Percentiles rank a stretch among this genome's conserved stretches.
Conservation (phyloP, 164 flowering plant genomes). For the Aristolochia californica region DNA sequence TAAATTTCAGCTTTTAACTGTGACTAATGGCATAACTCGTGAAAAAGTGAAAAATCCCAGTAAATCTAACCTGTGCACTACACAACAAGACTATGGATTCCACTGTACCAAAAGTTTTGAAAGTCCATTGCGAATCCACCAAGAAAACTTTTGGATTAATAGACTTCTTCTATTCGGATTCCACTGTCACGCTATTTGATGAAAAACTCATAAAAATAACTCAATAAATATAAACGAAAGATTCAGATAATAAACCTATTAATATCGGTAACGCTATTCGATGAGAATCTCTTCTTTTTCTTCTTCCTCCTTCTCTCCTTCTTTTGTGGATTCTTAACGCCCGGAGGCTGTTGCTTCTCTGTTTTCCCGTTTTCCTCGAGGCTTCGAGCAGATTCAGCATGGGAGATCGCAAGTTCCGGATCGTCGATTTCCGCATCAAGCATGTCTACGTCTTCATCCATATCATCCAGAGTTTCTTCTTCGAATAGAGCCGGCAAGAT, state of each 20-base stretch:
- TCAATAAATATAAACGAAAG: neutral
- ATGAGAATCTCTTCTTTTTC: conserved; percentile 17
- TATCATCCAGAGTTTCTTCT: conserved; percentile 35
- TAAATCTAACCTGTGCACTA: neutral
- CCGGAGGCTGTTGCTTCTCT: conserved; percentile 14
- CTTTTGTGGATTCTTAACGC: conserved; percentile 17
- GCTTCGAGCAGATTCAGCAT: conserved; percentile 10
- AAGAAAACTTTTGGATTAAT: neutral
- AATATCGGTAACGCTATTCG: conserved; percentile 30
- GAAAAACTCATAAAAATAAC: neutral
- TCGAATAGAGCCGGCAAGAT: conserved; percentile 35
- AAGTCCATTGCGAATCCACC: neutral
- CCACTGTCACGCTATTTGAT: too few relatives aligned
- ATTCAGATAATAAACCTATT: conserved; percentile 36
- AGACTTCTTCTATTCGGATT: neutral
- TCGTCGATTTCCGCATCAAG: conserved; percentile 48
- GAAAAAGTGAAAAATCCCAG: neutral
- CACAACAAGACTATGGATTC: neutral
- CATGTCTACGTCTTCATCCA: conserved; percentile 53
- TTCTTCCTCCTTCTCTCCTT: conserved; percentile 43
- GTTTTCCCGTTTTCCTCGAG: conserved; percentile 10
- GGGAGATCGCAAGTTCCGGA: conserved; percentile 17
- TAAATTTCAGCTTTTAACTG: neutral
- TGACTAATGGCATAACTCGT: neutral
- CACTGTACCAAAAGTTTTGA: too few relatives aligned